Percentiles rank a stretch among this genome's conserved stretches.
Conservation (phyloP, 2,329 filamentous ascomycete genomes). For the Pseudopithomyces chartarum region DNA sequence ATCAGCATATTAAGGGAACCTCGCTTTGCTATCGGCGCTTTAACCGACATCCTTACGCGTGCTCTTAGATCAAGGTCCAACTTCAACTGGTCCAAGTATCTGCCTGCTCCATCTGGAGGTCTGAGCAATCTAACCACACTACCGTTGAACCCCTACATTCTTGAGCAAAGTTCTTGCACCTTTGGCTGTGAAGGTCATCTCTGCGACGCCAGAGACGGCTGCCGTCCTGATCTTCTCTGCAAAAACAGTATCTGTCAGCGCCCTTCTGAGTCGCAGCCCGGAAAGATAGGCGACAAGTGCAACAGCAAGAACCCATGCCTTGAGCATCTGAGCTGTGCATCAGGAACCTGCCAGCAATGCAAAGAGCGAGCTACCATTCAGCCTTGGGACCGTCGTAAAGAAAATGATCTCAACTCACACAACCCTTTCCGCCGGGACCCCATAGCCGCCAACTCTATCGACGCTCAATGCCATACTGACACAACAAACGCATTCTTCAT, state of each 20-base stretch:
- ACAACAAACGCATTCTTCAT: constrained; percentile 16
- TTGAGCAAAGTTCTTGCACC: constrained; percentile 29
- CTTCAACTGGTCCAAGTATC: constrained; percentile 36
- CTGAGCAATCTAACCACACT: constrained; percentile 27
- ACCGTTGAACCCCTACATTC: constrained; percentile 37
- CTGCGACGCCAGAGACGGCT: constrained; percentile 35
- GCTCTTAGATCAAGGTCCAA: constrained; percentile 32
- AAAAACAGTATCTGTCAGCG: constrained; percentile 38
- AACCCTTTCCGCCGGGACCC: background rate
- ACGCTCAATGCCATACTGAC: constrained; percentile 26
- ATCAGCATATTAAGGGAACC: constrained; percentile 29
- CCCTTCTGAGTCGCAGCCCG: constrained; percentile 27
- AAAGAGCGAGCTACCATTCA: constrained; percentile 20
- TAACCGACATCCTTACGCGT: constrained; percentile 24
- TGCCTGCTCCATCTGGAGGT: constrained; percentile 23
- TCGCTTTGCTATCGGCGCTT: constrained; percentile 29
- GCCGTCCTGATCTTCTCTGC: constrained; percentile 32
- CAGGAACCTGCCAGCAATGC: constrained; percentile 28
- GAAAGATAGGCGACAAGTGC: constrained; percentile 29
- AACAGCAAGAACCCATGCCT: constrained; percentile 36
- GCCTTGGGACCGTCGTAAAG: constrained; percentile 7
- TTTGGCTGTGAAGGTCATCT: constrained; percentile 40
- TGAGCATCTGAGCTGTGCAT: constrained; percentile 28
- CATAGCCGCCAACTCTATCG: constrained; percentile 10
- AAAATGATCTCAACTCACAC: constrained; percentile 11